Percentiles rank a stretch among this genome's conserved stretches.
These are phyloP conservation scores for Bidens hawaiensis DNA, from an alignment of 140 eudicot genomes.

Conservation along the genomic window DNA sequence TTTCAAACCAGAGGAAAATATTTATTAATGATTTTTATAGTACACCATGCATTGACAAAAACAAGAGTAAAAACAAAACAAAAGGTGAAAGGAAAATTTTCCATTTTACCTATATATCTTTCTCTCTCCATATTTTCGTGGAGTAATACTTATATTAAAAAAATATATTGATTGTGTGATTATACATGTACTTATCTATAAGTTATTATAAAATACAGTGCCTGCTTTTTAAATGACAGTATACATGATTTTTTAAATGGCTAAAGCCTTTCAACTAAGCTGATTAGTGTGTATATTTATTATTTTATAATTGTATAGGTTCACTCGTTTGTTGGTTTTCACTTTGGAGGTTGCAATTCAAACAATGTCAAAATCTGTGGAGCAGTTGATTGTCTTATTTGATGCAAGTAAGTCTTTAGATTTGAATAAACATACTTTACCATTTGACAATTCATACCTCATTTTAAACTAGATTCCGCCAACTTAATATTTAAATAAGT, in stretches of 20 bases:
- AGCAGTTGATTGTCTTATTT: slow-evolving; percentile 82
- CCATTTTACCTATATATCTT: slow-evolving; percentile 2
- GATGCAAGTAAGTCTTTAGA: slow-evolving; percentile 86
- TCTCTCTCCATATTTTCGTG: background rate
- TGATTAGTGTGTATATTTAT: background rate
- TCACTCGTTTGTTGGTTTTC: slow-evolving; percentile 85
- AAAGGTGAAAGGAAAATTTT: slow-evolving; percentile 13
- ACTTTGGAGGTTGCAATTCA: slow-evolving; percentile 95
- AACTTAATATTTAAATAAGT: slow-evolving; percentile 12
- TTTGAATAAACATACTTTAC: slow-evolving; percentile 14
- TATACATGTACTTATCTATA: too few relatives aligned
- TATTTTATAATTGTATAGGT: slow-evolving; percentile 36
- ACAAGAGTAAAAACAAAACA: slow-evolving; percentile 22
- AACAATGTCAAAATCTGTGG: slow-evolving; percentile 79
- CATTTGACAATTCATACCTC: slow-evolving; percentile 28
- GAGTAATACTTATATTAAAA: too few relatives aligned
- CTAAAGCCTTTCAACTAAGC: too few relatives aligned
- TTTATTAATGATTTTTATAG: slow-evolving; percentile 12
- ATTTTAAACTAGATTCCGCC: slow-evolving; percentile 25
- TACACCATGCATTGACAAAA: slow-evolving; percentile 11
- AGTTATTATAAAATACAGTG: too few relatives aligned
- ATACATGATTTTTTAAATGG: too few relatives aligned
- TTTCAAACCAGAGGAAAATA: background rate
- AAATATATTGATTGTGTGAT: background rate
- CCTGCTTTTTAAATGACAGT: too few relatives aligned